Conservation (phyloP, 495 filamentous ascomycete genomes). For the Aspergillus sparsus region DNA sequence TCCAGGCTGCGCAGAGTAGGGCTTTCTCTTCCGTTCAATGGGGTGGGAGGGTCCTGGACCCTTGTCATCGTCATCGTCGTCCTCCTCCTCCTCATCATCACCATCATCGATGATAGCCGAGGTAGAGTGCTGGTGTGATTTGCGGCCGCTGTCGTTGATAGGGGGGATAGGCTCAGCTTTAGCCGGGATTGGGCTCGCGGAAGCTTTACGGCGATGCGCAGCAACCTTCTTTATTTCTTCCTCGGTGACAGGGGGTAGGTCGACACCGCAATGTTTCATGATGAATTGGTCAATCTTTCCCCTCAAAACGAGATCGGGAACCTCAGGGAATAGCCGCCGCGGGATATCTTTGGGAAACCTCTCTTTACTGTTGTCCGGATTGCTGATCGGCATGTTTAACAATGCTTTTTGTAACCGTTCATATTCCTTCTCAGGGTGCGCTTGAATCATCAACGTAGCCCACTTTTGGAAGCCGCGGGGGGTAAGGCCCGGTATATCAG, state of each 20-base stretch:
- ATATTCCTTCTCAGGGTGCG: constrained; percentile 77
- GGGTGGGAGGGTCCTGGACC: constrained; percentile 40
- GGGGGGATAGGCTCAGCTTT: constrained; percentile 29
- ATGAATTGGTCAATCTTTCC: constrained; percentile 48
- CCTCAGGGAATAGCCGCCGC: constrained; percentile 67
- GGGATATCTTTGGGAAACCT: constrained; percentile 79
- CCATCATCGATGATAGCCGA: constrained; percentile 50
- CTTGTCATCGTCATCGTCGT: constrained; percentile 43
- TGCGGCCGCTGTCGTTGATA: constrained; percentile 54
- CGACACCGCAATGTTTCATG: constrained; percentile 49
- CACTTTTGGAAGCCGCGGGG: constrained; percentile 76
- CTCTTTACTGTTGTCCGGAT: constrained; percentile 69
- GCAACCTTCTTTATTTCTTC: constrained; percentile 41
- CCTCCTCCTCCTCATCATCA: too few species aligned
- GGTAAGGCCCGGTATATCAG: constrained; percentile 76
- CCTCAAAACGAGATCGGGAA: constrained; percentile 37
- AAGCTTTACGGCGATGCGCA: constrained; percentile 23
- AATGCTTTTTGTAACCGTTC: constrained; percentile 73
- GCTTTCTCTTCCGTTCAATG: constrained; percentile 64
- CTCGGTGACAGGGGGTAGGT: constrained; percentile 45
- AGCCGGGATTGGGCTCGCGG: constrained; percentile 24
- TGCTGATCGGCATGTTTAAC: constrained; percentile 71
- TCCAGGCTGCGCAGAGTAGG: constrained; percentile 58
- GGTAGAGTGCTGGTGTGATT: constrained; percentile 44
- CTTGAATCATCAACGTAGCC: constrained; percentile 73